phyloP scores from a whole-genome alignment of 2,329 filamentous ascomycete genomes.

The Exophiala sp. region DNA sequence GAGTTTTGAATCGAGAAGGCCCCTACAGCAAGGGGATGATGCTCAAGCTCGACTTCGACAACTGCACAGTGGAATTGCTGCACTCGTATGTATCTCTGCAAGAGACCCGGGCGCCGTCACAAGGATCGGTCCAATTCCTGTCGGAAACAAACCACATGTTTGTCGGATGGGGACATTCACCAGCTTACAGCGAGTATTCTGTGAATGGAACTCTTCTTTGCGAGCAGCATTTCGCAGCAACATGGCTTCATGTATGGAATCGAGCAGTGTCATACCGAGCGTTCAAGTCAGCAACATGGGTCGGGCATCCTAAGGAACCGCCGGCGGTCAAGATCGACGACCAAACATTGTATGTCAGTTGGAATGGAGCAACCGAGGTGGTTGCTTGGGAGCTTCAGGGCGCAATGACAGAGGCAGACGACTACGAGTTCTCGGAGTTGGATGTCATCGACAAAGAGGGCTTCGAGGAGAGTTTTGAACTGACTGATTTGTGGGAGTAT shows the following conservation, averaged over 20 bases:
- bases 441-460: slow-evolving; percentile 20
- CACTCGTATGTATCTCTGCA: slow-evolving; percentile 40
- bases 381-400: slow-evolving; percentile 21
- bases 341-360: slow-evolving; percentile 39
- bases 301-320: slow-evolving; percentile 43
- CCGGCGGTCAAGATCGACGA: slow-evolving; percentile 27
- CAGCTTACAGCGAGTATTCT: slow-evolving; percentile 49
- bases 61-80: slow-evolving; percentile 44
- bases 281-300: slow-evolving; percentile 50
- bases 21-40: slow-evolving; percentile 45
- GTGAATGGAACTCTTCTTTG: slow-evolving; percentile 43
- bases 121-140: slow-evolving; percentile 44
- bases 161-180: slow-evolving; percentile 50
- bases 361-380: slow-evolving; percentile 47
- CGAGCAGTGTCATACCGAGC: slow-evolving; percentile 53
- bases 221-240: slow-evolving; percentile 48
- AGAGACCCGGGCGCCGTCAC: slow-evolving; percentile 36
- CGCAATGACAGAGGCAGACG: slow-evolving; percentile 3
- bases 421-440: slow-evolving; percentile 11
- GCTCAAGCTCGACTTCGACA: slow-evolving; percentile 38
- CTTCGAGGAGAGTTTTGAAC: slow-evolving; percentile 21
- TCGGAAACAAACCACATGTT: slow-evolving; percentile 41
- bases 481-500: slow-evolving; percentile 9
- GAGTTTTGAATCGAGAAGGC: slow-evolving; percentile 19
- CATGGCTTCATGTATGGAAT: slow-evolving; percentile 33